Conservation (phyloP, 345 rosid genomes). For the Luvunga scandens region DNA sequence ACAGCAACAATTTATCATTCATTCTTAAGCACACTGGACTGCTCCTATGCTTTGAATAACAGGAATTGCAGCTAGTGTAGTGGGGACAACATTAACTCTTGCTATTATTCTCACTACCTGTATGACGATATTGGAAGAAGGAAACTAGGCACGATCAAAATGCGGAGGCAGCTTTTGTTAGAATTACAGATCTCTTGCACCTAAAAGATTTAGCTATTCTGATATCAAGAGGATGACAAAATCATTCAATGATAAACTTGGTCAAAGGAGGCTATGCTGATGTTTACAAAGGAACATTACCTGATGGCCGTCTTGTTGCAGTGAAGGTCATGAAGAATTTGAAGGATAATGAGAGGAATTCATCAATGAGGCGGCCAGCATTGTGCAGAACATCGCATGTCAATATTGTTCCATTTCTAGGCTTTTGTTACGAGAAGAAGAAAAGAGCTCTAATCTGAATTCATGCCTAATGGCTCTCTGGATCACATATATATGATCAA, state of each 20-base stretch:
- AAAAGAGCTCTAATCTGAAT: conserved; percentile 39
- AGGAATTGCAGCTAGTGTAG: not conserved
- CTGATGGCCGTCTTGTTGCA: conserved; percentile 24
- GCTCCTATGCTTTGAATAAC: too few species aligned
- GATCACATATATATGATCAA: conserved; percentile 24
- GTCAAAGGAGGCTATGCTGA: conserved; percentile 32
- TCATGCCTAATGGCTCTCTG: conserved; percentile 38
- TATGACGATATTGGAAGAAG: not conserved
- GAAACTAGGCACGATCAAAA: not conserved
- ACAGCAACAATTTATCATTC: not conserved
- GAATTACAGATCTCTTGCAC: conserved; percentile 6
- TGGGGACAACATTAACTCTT: not conserved
- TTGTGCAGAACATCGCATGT: conserved; percentile 47
- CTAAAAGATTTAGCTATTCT: conserved; percentile 8
- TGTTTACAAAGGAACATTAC: conserved; percentile 31
- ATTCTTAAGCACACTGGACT: too few species aligned
- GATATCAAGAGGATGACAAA: conserved; percentile 32
- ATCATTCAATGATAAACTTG: conserved; percentile 18
- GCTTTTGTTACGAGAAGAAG: conserved; percentile 36
- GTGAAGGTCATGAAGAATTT: conserved; percentile 24
- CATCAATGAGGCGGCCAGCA: conserved; percentile 47
- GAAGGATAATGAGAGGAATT: conserved; percentile 33
- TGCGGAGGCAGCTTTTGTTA: conserved; percentile 14
- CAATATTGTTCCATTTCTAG: conserved; percentile 36
- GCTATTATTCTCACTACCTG: not conserved